phyloP scores from a whole-genome alignment of 2,329 filamentous ascomycete species.

The Trichoderma afroharzianum region DNA sequence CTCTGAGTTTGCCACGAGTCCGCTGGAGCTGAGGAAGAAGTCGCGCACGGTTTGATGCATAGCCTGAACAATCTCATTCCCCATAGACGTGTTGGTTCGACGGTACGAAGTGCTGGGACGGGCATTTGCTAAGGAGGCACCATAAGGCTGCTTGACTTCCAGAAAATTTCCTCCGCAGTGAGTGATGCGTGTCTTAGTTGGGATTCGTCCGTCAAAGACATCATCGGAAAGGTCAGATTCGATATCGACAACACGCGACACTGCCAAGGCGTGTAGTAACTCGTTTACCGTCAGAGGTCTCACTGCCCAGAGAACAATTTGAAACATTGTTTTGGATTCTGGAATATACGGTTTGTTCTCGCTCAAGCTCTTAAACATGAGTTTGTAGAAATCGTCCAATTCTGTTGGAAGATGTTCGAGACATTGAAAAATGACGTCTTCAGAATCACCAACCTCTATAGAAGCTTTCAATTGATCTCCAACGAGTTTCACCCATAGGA shows the following conservation, averaged over 20 bases:
- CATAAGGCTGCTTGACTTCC: neutral
- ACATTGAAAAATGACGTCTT: neutral
- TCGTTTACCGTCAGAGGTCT: neutral
- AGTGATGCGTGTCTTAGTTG: neutral
- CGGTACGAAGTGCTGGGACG: neutral
- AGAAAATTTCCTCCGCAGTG: neutral
- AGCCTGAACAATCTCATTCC: neutral
- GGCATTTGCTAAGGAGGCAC: neutral
- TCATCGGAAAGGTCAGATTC: neutral
- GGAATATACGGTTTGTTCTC: neutral
- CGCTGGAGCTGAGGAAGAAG: neutral
- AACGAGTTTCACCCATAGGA: neutral
- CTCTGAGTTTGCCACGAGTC: neutral
- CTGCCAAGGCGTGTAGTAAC: neutral
- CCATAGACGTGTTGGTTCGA: neutral
- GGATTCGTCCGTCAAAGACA: neutral
- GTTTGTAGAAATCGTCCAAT: neutral
- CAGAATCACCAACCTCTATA: neutral
- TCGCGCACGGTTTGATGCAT: neutral
- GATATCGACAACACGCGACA: neutral
- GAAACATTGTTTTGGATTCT: neutral
- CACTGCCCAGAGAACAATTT: neutral
- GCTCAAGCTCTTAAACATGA: neutral
- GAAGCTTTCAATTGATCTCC: neutral
- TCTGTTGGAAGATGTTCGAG: neutral